Evolutionary conservation across 2,329 filamentous ascomycete genomes (phyloP).

Genomic region (Polytolypa hystricis): DNA sequence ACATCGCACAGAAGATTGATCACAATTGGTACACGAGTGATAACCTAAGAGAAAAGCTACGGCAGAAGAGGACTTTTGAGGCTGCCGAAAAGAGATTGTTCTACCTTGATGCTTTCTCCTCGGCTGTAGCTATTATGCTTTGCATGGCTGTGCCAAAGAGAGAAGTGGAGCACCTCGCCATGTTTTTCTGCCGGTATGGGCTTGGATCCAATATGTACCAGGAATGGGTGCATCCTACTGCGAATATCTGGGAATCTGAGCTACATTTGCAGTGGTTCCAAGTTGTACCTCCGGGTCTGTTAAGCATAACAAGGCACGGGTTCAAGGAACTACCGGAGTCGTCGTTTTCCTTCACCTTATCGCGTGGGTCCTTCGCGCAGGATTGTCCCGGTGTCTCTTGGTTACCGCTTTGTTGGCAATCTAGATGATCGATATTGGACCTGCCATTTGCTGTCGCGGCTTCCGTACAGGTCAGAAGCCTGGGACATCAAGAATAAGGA

Average conservation of each 20-base stretch:
- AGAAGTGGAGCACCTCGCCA: background rate
- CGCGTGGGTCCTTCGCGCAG: no score
- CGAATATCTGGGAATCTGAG: constrained; percentile 1
- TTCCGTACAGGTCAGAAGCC: background rate
- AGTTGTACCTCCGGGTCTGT: no score
- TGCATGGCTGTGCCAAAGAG: background rate
- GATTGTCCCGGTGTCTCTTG: background rate
- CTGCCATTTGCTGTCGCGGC: background rate
- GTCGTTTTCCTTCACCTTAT: no score
- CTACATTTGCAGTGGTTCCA: background rate
- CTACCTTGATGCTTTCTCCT: background rate
- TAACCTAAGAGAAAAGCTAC: no score
- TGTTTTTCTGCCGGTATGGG: background rate
- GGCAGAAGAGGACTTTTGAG: background rate
- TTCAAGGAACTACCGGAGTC: no score
- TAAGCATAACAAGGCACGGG: no score
- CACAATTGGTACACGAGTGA: no score
- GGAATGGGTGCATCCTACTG: background rate
- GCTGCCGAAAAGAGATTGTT: background rate
- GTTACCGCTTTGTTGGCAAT: constrained; percentile 1
- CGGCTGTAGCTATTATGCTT: background rate
- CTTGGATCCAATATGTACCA: background rate
- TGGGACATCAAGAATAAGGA: background rate
- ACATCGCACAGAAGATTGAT: no score
- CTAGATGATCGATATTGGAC: background rate